Base-by-base conservation (phyloP, 2,329 filamentous ascomycete genomes). In the Dryadomyces sulphureus region DNA sequence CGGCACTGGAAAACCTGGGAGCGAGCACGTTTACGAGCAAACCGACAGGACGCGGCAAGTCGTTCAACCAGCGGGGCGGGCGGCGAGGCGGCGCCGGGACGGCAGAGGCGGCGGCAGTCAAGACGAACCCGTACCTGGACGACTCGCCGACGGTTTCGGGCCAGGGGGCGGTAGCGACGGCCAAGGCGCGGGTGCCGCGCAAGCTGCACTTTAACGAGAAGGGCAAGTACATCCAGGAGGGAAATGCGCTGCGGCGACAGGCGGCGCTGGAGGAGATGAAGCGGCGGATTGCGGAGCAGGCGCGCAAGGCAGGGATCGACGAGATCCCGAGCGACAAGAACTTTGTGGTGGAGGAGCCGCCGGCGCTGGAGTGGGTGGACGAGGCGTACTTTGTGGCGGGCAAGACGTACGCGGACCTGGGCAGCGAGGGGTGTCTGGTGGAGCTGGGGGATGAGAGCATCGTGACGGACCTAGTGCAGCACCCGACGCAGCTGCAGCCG, bases 301-400 rank as follows among this genome's bases (percentile, higher is more conserved):
- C 88, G 11, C 77, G 89, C 49, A 90, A 88, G 60, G 87, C 84
- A n/a, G 89, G 88, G 41, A 85, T 96, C 51, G 90, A 96, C 56
- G 90, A 96, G 60, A 90, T 90, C 54, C 65, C 86, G 25, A 82
- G 93, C 50, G 90, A 98, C 61, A 94, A 90, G 61, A 84, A 87
- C 27, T 96, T 90, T 59, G 65, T 92, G 4, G 77, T 95, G 6
- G 81, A 90, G 51, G 72, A 74, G 27, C 92, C 92, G 9, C 92
- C 92, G 4, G 82, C 82, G 7, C 74, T 96, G 38, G 92, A 98
- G 62, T 98, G 92, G 92, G 96, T 90, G 86, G 92, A 98, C 56
- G 89, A 96, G 65, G 86, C 81, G 2, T 54, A 54, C 39, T 67
- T 96, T 17, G 72, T 94, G 16, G 73, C 83, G 44, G 85, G 82